Percentiles rank a stretch among this genome's conserved stretches.
Evolutionary conservation across 257 asterid genomes (phyloP).

Genomic region (Knoxia roxburghii): DNA sequence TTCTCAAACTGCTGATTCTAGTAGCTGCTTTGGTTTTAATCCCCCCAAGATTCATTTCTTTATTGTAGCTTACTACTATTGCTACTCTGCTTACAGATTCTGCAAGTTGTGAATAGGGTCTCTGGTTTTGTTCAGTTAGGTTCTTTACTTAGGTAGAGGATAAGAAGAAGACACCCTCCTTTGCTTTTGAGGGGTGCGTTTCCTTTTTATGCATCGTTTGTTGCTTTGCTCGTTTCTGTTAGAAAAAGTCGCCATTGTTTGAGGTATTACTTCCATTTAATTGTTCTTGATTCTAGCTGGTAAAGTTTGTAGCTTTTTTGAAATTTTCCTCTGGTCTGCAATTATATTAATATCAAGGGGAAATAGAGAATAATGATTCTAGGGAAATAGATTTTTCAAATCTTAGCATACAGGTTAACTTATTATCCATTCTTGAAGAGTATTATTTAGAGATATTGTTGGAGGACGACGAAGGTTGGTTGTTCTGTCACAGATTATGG

Average conservation of each 20-base stretch:
- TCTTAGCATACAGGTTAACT: background rate
- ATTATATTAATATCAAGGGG: background rate
- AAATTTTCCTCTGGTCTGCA: background rate
- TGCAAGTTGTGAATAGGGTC: slow-evolving; percentile 23
- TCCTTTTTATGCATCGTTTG: slow-evolving; percentile 2
- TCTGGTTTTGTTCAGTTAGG: slow-evolving; percentile 10
- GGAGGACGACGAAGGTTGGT: background rate
- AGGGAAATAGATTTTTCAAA: background rate
- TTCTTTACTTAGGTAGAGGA: background rate
- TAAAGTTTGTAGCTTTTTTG: slow-evolving; percentile 1
- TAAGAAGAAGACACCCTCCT: background rate
- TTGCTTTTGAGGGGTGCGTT: slow-evolving; percentile 8
- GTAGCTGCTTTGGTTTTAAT: slow-evolving; percentile 11
- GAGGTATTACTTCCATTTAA: background rate
- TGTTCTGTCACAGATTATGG: background rate
- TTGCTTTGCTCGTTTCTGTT: background rate
- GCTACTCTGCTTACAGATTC: slow-evolving; percentile 16
- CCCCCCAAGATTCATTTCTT: slow-evolving; percentile 19
- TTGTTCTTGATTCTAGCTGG: background rate
- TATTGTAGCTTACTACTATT: slow-evolving; percentile 16
- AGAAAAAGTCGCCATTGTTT: background rate
- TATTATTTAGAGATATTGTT: background rate
- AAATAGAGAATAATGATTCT: background rate
- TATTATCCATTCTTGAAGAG: background rate
- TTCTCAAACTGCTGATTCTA: slow-evolving; percentile 20